Percentiles rank a stretch among this genome's conserved stretches.
phyloP scores from a whole-genome alignment of 352 stramenopile genomes.

The Peronosclerospora sorghi region DNA sequence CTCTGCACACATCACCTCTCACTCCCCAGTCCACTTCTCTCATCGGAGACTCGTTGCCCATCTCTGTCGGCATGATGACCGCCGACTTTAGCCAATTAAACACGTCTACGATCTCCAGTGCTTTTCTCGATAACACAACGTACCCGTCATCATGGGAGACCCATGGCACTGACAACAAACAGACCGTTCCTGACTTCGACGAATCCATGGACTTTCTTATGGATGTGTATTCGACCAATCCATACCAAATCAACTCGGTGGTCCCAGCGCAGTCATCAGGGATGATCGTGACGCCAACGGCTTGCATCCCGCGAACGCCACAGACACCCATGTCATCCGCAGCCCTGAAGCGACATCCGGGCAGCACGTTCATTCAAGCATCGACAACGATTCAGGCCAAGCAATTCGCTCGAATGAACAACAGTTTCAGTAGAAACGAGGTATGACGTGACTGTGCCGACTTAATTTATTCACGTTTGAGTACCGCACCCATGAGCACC shows the following conservation, averaged over 20 bases:
- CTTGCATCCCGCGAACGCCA: conserved; percentile 15
- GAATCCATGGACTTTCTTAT: conserved; percentile 82
- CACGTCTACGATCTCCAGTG: conserved; percentile 29
- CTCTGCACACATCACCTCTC: conserved; percentile 4
- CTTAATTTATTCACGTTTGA: conserved; percentile 24
- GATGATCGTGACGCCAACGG: conserved; percentile 18
- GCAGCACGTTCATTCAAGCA: conserved; percentile 5
- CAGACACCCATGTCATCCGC: conserved; percentile 11
- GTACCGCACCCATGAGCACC: too few species aligned
- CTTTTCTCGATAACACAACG: conserved; percentile 24
- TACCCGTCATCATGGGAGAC: conserved; percentile 25
- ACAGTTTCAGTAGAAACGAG: conserved; percentile 7
- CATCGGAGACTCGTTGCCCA: conserved; percentile 4
- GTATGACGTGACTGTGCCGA: conserved; percentile 13
- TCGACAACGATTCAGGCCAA: conserved; percentile 1
- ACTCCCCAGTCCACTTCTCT: conserved; percentile 8
- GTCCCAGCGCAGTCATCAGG: neutral
- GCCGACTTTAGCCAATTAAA: conserved; percentile 31
- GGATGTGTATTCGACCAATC: conserved; percentile 49
- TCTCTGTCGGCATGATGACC: conserved; percentile 10
- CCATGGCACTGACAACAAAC: conserved; percentile 14
- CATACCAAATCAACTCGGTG: conserved; percentile 23
- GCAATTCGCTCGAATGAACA: conserved; percentile 6
- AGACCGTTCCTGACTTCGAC: conserved; percentile 41
- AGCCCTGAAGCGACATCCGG: conserved; percentile 13